phyloP scores from a whole-genome alignment of 1,139 yeast genomes.

The Pichiaceae sp. region DNA sequence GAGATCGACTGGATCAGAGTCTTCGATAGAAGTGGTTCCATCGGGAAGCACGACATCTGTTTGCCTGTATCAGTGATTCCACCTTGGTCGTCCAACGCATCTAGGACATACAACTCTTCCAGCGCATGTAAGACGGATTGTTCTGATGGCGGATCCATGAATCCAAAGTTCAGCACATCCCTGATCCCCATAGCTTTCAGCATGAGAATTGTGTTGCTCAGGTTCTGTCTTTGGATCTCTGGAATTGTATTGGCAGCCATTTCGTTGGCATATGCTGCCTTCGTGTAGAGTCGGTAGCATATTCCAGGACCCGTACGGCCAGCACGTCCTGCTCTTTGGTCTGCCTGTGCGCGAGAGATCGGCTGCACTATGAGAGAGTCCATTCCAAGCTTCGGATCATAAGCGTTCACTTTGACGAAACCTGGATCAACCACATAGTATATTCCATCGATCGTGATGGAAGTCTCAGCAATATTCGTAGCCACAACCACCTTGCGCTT shows the following conservation, averaged over 20 bases:
- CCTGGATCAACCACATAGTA: constrained; percentile 76
- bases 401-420: constrained; percentile 68
- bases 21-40: constrained; percentile 88
- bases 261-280: constrained; percentile 58
- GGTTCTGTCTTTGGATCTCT: constrained; percentile 86
- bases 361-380: constrained; percentile 67
- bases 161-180: constrained; percentile 71
- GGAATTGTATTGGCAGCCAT: constrained; percentile 84
- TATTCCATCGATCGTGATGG: constrained; percentile 74
- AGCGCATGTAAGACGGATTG: constrained; percentile 70
- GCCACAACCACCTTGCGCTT: constrained; percentile 68
- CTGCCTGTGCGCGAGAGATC: constrained; percentile 76
- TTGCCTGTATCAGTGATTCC: constrained; percentile 65
- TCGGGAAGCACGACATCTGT: constrained; percentile 87
- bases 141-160: constrained; percentile 91
- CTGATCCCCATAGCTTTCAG: constrained; percentile 93
- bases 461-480: constrained; percentile 77
- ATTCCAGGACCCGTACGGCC: constrained; percentile 85
- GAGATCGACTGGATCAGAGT: constrained; percentile 70
- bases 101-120: constrained; percentile 73
- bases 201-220: constrained; percentile 79
- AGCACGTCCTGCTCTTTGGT: constrained; percentile 77
- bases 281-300: constrained; percentile 69
- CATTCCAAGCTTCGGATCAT: constrained; percentile 72
- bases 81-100: constrained; percentile 80